Percentiles rank a stretch among this genome's conserved stretches.
Conservation (phyloP, 495 filamentous ascomycete species). For the Clohesyomyces aquaticus region DNA sequence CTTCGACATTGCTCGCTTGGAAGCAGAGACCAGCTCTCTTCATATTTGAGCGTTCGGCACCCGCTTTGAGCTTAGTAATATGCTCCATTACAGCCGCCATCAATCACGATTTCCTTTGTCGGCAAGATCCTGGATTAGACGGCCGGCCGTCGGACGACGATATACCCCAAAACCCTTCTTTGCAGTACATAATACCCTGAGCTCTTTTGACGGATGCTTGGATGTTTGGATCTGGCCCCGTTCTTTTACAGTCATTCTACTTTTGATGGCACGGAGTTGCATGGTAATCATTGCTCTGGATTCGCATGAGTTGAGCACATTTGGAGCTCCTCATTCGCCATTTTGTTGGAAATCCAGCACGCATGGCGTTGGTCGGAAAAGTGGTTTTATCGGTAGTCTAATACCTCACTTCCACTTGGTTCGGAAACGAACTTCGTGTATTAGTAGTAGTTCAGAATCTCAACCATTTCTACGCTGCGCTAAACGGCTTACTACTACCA, state of each 20-base stretch:
- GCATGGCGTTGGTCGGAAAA: neutral
- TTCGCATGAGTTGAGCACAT: neutral
- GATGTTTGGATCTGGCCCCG: neutral
- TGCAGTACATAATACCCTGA: neutral
- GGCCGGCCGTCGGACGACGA: neutral
- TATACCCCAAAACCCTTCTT: neutral
- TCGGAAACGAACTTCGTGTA: no score
- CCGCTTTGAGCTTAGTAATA: no score
- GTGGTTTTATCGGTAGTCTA: no score
- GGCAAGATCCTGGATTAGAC: neutral
- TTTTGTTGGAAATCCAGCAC: neutral
- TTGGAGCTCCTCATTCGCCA: neutral
- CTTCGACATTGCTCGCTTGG: conserved; percentile 35
- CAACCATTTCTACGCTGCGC: no score
- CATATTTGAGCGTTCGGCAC: neutral
- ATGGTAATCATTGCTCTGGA: neutral
- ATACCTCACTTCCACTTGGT: no score
- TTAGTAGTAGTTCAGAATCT: no score
- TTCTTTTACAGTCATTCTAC: neutral
- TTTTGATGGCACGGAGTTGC: neutral
- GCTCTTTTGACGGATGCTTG: no score
- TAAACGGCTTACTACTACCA: no score
- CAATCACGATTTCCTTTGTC: neutral
- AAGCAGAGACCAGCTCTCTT: conserved; percentile 9
- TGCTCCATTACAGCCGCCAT: neutral